Evolutionary conservation across 176 grass and related monocot genomes (phyloP).

Genomic region (Bothriochloa decipiens): DNA sequence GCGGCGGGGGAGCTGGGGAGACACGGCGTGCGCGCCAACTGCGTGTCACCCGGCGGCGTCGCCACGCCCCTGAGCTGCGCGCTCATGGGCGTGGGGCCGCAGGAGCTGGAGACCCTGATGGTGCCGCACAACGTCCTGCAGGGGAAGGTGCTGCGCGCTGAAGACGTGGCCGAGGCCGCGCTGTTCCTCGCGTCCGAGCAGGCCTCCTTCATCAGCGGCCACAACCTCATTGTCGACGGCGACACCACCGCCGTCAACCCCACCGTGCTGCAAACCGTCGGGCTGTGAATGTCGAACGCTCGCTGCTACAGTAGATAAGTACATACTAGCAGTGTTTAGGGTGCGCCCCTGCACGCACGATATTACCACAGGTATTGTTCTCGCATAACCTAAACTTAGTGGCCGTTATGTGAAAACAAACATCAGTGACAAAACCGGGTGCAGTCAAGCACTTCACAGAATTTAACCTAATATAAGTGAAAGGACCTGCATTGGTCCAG

Average conservation of each 20-base stretch:
- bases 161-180: slow-evolving; percentile 62
- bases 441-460: no score
- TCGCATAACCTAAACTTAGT: no score
- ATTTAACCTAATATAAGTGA: no score
- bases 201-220: slow-evolving; percentile 64
- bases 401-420: no score
- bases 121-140: slow-evolving; percentile 44
- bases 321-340: no score
- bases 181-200: slow-evolving; percentile 82
- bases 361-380: no score
- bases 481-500: no score
- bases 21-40: slow-evolving; percentile 73
- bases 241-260: slow-evolving; percentile 59
- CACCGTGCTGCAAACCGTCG: slow-evolving; percentile 28
- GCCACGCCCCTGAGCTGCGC: slow-evolving; percentile 61
- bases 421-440: no score
- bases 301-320: neutral
- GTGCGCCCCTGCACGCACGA: no score
- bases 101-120: slow-evolving; percentile 51
- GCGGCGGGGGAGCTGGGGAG: slow-evolving; percentile 70
- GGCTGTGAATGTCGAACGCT: neutral
- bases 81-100: slow-evolving; percentile 13
- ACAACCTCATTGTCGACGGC: slow-evolving; percentile 82
- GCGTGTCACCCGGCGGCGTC: slow-evolving; percentile 75
- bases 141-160: slow-evolving; percentile 53